Base-by-base conservation (phyloP, 208 protist species). In the Zelonia costaricensis region DNA sequence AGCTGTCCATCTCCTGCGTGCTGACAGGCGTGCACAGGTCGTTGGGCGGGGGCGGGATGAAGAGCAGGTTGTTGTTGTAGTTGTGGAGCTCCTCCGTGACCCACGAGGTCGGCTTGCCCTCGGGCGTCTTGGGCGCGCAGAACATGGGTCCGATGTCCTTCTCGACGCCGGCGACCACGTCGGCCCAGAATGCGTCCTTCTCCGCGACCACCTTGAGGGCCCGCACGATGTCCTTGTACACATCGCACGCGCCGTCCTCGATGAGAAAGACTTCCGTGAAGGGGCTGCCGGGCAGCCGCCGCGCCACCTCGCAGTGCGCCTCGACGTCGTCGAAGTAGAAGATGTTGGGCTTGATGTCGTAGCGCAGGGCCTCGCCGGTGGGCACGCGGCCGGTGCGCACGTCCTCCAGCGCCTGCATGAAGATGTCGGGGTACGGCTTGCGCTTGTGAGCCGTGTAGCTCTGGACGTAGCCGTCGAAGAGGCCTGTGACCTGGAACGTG, bases 341-440 rank as follows among this genome's bases (percentile, higher is more conserved):
- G 40, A 89, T 78, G 70, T 86, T 76, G 8, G 86, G 86, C 62
- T 79, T 75, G 28, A 88, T 68, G 54, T 77, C 76, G 68, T 79
- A 91, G 30, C 75, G 79, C 20, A 86, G 55, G 8, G 80, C 82
- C 47, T 84, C 82, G 40, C 76, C 74, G n/a, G 82, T 87, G 2
- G 77, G 69, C 22, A 73, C 76, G 58, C 80, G 77, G 25, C 69
- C 45, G 20, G 57, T 62, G 51, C 56, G 80, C 22, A 82, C 79
- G 56, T 84, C 65, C 16, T 87, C 74, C 12, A 89, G 52, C 4
- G 80, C 82, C 57, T 88, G 62, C 58, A 82, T 71, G 68, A 85
- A 88, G 49, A 92, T 87, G 60, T 92, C 86, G 4, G 82, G 86
- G 60, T 82, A 89, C 13, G 86, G 86, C 66, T 92, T 92, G 42